phyloP scores from a whole-genome alignment of 306 rosid genomes.

The Sindora glabra region DNA sequence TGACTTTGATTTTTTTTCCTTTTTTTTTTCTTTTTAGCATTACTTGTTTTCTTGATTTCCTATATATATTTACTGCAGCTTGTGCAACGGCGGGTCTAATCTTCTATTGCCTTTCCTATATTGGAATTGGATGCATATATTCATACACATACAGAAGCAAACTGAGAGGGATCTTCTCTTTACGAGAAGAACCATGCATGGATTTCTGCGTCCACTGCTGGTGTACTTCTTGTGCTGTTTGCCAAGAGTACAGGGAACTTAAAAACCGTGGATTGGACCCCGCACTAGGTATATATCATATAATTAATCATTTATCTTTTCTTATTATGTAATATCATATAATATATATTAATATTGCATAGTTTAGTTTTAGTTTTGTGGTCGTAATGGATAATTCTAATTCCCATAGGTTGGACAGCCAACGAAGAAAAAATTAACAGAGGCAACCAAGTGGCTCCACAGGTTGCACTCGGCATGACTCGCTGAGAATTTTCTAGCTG shows the following conservation, averaged over 20 bases:
- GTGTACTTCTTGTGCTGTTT: slow-evolving; percentile 15
- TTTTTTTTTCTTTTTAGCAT: too few species aligned
- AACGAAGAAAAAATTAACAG: slow-evolving; percentile 7
- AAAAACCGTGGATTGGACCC: slow-evolving; percentile 28
- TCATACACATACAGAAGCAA: slow-evolving; percentile 19
- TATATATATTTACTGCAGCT: slow-evolving; percentile 20
- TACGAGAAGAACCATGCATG: slow-evolving; percentile 22
- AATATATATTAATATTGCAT: not conserved
- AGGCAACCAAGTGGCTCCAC: slow-evolving; percentile 13
- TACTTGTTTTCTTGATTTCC: too few species aligned
- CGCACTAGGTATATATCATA: slow-evolving; percentile 9
- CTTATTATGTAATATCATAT: not conserved
- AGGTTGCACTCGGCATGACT: slow-evolving; percentile 12
- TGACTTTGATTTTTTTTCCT: too few species aligned
- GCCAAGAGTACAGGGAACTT: slow-evolving; percentile 34
- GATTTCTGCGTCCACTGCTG: slow-evolving; percentile 24
- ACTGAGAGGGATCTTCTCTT: slow-evolving; percentile 10
- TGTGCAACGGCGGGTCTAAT: not conserved
- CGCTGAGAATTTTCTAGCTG: slow-evolving; percentile 8
- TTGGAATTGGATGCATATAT: slow-evolving; percentile 14
- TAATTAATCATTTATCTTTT: too few species aligned
- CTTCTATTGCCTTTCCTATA: not conserved
- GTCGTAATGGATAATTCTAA: too few species aligned
- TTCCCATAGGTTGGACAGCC: slow-evolving; percentile 31
- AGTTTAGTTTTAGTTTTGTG: too few species aligned